These are phyloP conservation scores for Cardiospermum halicacabum DNA, from an alignment of 345 rosid species.

Conservation along the genomic window DNA sequence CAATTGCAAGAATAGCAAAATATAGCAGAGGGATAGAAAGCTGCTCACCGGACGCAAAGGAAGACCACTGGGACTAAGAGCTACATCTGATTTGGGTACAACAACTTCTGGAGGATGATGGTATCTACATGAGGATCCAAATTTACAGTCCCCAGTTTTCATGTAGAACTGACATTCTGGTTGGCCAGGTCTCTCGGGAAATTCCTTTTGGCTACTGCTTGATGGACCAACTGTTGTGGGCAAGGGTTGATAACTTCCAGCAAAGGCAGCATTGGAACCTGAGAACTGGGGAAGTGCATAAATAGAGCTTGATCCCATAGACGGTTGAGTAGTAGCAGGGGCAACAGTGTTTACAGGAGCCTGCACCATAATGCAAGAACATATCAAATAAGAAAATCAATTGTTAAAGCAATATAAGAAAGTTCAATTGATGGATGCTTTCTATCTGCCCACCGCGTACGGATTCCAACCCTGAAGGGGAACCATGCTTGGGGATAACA, in stretches of 20 bases:
- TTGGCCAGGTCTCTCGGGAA: slow-evolving; percentile 87
- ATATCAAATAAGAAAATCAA: slow-evolving; percentile 1
- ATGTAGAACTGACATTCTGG: slow-evolving; percentile 82
- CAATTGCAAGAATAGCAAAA: neutral
- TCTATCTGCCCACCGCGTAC: slow-evolving; percentile 50
- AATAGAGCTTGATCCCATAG: slow-evolving; percentile 52
- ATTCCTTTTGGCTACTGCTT: slow-evolving; percentile 56
- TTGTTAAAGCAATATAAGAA: neutral
- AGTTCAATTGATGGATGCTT: slow-evolving; percentile 4
- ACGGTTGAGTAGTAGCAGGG: slow-evolving; percentile 52
- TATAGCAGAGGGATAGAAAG: slow-evolving; percentile 4
- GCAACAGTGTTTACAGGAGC: slow-evolving; percentile 49
- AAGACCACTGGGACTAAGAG: slow-evolving; percentile 66
- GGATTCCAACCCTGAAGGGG: slow-evolving; percentile 69
- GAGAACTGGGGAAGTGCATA: slow-evolving; percentile 57
- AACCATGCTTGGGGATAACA: slow-evolving; percentile 68
- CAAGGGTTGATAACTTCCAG: slow-evolving; percentile 49
- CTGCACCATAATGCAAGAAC: slow-evolving; percentile 28
- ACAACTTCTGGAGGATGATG: slow-evolving; percentile 75
- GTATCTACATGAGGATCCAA: slow-evolving; percentile 77
- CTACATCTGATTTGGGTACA: slow-evolving; percentile 37
- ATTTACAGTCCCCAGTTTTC: slow-evolving; percentile 89
- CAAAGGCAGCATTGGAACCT: slow-evolving; percentile 57
- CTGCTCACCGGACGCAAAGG: slow-evolving; percentile 82
- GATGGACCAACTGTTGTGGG: slow-evolving; percentile 47